Base-by-base conservation (phyloP, 2,329 filamentous ascomycete species). In the Aspergillus arachidicola region DNA sequence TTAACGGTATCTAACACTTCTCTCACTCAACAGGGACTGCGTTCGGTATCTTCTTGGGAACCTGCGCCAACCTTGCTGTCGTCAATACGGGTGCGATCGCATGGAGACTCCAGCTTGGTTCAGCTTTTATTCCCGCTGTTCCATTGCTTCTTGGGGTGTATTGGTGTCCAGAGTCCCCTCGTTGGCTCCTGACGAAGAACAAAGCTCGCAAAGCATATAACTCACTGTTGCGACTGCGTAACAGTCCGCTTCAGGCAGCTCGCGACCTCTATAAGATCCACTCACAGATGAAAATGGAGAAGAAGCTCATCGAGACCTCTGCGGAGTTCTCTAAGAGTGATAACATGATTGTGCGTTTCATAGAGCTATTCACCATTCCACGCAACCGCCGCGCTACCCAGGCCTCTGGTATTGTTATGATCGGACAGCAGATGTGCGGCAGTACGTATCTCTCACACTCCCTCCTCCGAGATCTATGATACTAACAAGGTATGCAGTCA, bases 351-450 rank as follows among this genome's bases (percentile, higher is more conserved):
- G 84, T 81, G 28, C 86, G 90, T 19, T 88, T 92, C 67, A 59
- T 81, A 46, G 78, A 83, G 64, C 73, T 86, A 0, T 83, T 83
- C 66, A 83, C 81, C 19, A 79, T 83, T 57, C 81, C 81, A 9
- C 79, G 81, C 14, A 76, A 83, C 59, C 78, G 81, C 41, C 80
- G 81, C 43, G 93, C 93, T 2, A 94, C 89, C 4, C 83, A 91
- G 30, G 92, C 92, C 6, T 90, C 91, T 0, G 91, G 89, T 66
- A 87, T 88, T 1, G 91, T 94, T 68, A 96, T 96, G 92, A 88
- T 91, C 70, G 88, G 87, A 0, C 89, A 91, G 75, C 88, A 91
- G 75, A 88, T 91, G 85, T 90, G 88, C 69, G 86, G 85, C 78
- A 83, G 51, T 55, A 19, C 12, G 51, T 55, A 26, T 55, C 21